A percentile compares a stretch with the other conserved stretches of the same genome.
Conservation (phyloP, 2,329 filamentous ascomycete species). For the Claviceps citrina region DNA sequence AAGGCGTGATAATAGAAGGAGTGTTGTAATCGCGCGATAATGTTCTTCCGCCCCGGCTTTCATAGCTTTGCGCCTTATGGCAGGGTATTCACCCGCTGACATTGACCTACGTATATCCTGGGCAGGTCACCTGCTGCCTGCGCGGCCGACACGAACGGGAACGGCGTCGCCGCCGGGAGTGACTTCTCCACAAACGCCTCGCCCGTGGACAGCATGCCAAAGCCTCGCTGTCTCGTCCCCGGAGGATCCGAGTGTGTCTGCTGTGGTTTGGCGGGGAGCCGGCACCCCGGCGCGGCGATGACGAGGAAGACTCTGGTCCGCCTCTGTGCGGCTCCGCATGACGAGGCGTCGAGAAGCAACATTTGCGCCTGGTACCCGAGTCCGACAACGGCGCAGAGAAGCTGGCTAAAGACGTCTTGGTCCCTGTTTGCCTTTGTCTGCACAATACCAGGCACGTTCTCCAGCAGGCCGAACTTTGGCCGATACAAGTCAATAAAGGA, state of each 20-base stretch:
- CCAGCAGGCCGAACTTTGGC: constrained; percentile 59
- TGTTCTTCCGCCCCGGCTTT: too few relatives aligned
- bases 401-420: constrained; percentile 55
- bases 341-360: constrained; percentile 54
- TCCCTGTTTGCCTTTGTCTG: constrained; percentile 27
- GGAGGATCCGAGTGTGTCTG: constrained; percentile 48
- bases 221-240: constrained; percentile 12
- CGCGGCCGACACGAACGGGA: constrained; percentile 37
- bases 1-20: too few relatives aligned
- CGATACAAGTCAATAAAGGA: constrained; percentile 61
- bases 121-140: constrained; percentile 48
- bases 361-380: constrained; percentile 63
- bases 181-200: constrained; percentile 40
- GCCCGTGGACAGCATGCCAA: constrained; percentile 47
- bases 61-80: too few relatives aligned
- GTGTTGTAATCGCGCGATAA: too few relatives aligned
- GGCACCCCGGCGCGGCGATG: constrained; percentile 51
- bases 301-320: constrained; percentile 55
- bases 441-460: constrained; percentile 60
- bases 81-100: too few relatives aligned
- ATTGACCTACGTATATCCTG: too few relatives aligned
- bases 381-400: constrained; percentile 57
- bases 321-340: constrained; percentile 48
- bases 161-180: constrained; percentile 34
- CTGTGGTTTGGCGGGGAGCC: constrained; percentile 37